Conservation (phyloP, 2,329 filamentous ascomycete genomes). For the Ascocoryne sarcoides region DNA sequence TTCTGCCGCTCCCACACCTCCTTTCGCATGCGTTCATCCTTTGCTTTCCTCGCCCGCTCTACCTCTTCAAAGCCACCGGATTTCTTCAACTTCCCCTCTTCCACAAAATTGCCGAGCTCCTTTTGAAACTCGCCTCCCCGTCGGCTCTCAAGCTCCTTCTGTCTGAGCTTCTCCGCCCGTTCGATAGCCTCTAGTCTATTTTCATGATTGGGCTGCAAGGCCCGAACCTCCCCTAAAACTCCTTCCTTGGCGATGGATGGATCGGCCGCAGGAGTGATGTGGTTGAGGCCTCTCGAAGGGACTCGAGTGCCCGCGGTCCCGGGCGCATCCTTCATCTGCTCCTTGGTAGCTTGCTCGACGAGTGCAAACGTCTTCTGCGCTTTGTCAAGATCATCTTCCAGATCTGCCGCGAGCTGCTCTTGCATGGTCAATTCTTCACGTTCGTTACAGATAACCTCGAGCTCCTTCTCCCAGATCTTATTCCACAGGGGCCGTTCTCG, state of each 20-base stretch:
- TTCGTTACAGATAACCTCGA: conserved; percentile 93
- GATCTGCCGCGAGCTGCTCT: conserved; percentile 86
- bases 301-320: conserved; percentile 38
- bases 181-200: conserved; percentile 90
- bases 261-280: conserved; percentile 45
- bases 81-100: conserved; percentile 90
- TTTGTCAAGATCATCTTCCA: conserved; percentile 93
- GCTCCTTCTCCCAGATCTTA: conserved; percentile 97
- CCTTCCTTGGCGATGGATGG: conserved; percentile 80
- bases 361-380: conserved; percentile 87
- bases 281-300: conserved; percentile 47
- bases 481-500: conserved; percentile 95
- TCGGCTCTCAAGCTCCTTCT: conserved; percentile 77
- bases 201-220: conserved; percentile 90
- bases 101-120: conserved; percentile 77
- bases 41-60: conserved; percentile 72
- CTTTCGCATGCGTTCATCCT: conserved; percentile 76
- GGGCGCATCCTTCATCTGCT: conserved; percentile 74
- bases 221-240: conserved; percentile 85
- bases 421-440: conserved; percentile 91
- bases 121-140: conserved; percentile 65
- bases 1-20: conserved; percentile 68
- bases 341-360: conserved; percentile 96
- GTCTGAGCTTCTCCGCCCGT: conserved; percentile 83
- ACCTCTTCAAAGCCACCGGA: conserved; percentile 91